Base-by-base conservation (phyloP, 1,139 yeast genomes). In the Yamadazyma friedrichii region DNA sequence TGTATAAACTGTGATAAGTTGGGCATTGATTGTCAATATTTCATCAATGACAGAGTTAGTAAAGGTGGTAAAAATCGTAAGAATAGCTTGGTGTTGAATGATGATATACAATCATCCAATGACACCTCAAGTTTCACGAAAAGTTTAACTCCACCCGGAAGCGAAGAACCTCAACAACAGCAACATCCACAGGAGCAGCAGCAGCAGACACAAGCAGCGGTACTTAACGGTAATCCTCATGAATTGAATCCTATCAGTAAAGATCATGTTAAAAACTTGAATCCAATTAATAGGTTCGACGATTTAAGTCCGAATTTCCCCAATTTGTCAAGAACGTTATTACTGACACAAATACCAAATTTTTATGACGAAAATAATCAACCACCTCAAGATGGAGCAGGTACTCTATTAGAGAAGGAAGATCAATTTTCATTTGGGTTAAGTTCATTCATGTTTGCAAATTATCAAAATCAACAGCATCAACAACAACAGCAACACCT, bases 21-120 rank as follows among this genome's bases (percentile, higher is more conserved):
- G 16, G 67, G 66, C 2, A 48, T 67, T 22, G 66, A 65, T 31
- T 80, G 85, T 58, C 70, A 70, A 48, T 80, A 79, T 54, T 80
- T 78, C 47, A 70, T 74, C 40, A 80, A 80, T 52, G 82, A 78
- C 50, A 59, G 83, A 38, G 60, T 70, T 11, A 73, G 79, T 34
- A 59, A 80, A 44, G 80, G 81, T 13, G 70, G 77, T 8, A 71
- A 64, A 45, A 63, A 61, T 32, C 12, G 36, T 8, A 41, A 38
- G 29, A 20, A 20, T 20, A 20, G 24, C 8, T 6, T 20, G 24
- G 24, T 20, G 24, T 5, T 12, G 31, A 26, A 36, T 20, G 40
- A 27, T 4, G 33, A 20, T 8, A 17, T 16, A 11, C 10, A 6
- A 5, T 35, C 33, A 9, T 36, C 34, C n/a, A 25, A 36, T 25